Conservation (phyloP, 106 monocot species). For the Dendrobium officinale region DNA sequence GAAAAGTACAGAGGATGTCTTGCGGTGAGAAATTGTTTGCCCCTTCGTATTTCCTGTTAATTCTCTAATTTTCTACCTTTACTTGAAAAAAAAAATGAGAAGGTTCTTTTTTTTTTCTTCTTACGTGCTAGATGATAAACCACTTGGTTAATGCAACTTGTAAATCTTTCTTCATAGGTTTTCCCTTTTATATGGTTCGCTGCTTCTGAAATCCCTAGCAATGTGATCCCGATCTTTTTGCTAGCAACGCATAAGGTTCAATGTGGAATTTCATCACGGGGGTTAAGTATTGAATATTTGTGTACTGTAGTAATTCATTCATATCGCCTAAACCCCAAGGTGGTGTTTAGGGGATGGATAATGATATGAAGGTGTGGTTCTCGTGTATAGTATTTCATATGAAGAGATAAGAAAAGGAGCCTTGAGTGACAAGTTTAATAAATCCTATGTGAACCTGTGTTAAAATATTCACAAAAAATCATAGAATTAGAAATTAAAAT, state of each 20-base stretch:
- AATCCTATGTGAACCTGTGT: no score
- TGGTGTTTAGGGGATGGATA: no score
- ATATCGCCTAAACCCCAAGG: no score
- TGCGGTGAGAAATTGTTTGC: slow-evolving; percentile 16
- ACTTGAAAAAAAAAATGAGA: not conserved
- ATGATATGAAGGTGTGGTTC: no score
- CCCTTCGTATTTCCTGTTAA: not conserved
- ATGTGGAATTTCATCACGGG: not conserved
- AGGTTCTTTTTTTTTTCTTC: not conserved
- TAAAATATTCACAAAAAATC: no score
- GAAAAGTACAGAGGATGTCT: slow-evolving; percentile 91
- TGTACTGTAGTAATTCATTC: not conserved
- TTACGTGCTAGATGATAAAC: not conserved
- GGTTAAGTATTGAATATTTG: not conserved
- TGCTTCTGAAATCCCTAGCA: not conserved
- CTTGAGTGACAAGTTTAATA: no score
- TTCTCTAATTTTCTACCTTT: not conserved
- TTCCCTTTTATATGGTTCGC: not conserved
- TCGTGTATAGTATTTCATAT: no score
- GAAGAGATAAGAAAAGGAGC: no score
- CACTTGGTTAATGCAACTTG: not conserved
- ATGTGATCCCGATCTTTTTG: not conserved
- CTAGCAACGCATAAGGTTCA: not conserved
- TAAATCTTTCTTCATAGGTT: not conserved
- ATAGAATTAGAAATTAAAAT: no score